Evolutionary conservation across 331 rosid genomes (phyloP), one percentile per base, ranked within the genome.

Genomic region (Quercus lobata): DNA sequence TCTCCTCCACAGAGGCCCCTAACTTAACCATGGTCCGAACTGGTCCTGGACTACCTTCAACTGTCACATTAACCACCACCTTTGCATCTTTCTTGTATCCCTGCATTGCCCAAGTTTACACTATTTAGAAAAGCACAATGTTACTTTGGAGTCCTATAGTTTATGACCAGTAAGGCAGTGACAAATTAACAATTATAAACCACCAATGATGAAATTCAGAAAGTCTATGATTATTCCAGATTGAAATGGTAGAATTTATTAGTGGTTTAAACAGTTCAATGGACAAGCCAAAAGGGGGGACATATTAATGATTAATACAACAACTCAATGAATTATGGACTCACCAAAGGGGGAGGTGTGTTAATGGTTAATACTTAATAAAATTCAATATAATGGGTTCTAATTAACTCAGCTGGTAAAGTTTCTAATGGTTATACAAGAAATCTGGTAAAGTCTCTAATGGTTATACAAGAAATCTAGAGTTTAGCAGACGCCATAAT

Each of bases 31-130:
- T 83, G 57, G 93, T 79, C 61, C 93, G 80, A 0, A 95, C 81
- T 53, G 97, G 96, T 68, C 97, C 99, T 10, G 97, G 88, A 80
- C 97, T 95, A 72, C 99, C 96, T 78, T 95, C 99, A 7, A 95
- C 96, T 0, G 89, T 90, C 79, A 95, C 97, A 77, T 84, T 95
- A 35, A 95, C 84, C 15, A 95, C 99, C 73, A 95, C 99, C 84
- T 95, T 93, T 10, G 97, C 90, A 75, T 91, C 97, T 82, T 86
- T 91, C 72, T 85, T 87, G 87, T 88, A 90, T 22, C 79, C 84
- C 85, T 79, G 85, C 52, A 72, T 76, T 74, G 46, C 80, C 27
- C 53, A 52, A 4, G 12, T n/a, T 19, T 2, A 68, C 25, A 34
- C 16, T 30, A n/a, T 34, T 68, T 34, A 35, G 72, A 8, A 4